A percentile compares a stretch with the other conserved stretches of the same genome.
phyloP scores from a whole-genome alignment of 2,329 filamentous ascomycete species.

The Penicillium hordei region DNA sequence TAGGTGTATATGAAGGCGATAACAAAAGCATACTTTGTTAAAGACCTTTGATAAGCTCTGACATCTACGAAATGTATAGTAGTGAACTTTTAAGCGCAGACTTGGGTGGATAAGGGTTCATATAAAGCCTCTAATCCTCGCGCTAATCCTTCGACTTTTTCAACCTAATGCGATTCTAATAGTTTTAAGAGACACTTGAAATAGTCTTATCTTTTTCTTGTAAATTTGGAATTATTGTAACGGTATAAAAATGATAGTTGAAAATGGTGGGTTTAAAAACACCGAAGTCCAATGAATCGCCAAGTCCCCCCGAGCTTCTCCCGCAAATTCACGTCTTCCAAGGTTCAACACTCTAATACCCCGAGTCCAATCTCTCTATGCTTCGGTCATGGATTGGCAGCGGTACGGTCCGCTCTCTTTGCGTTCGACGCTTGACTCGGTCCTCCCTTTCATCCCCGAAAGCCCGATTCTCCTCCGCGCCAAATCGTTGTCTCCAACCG shows the following conservation, averaged over 20 bases:
- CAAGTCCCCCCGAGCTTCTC: conserved; percentile 7
- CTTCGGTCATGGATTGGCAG: conserved; percentile 36
- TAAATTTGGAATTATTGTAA: background rate
- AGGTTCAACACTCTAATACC: background rate
- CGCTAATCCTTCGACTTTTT: background rate
- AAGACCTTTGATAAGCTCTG: too few relatives aligned
- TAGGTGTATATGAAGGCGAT: too few relatives aligned
- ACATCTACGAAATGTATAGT: too few relatives aligned
- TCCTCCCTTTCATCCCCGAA: conserved; percentile 8
- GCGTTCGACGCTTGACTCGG: conserved; percentile 15
- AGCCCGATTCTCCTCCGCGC: conserved; percentile 14
- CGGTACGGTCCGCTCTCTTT: conserved; percentile 31
- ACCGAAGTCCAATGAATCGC: conserved; percentile 10
- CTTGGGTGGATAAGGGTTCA: background rate
- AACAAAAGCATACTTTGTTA: too few relatives aligned
- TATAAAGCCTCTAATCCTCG: background rate
- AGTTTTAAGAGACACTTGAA: background rate
- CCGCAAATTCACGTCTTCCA: conserved; percentile 3
- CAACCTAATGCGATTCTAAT: background rate
- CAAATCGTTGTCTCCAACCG: conserved; percentile 23
- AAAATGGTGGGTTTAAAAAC: background rate
- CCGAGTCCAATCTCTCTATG: conserved; percentile 28
- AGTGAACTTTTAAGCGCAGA: background rate
- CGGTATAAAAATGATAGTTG: background rate
- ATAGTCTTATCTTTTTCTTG: background rate